Evolutionary conservation across 116 monocot genomes (phyloP).

Genomic region (Dioscorea cayenensis): DNA sequence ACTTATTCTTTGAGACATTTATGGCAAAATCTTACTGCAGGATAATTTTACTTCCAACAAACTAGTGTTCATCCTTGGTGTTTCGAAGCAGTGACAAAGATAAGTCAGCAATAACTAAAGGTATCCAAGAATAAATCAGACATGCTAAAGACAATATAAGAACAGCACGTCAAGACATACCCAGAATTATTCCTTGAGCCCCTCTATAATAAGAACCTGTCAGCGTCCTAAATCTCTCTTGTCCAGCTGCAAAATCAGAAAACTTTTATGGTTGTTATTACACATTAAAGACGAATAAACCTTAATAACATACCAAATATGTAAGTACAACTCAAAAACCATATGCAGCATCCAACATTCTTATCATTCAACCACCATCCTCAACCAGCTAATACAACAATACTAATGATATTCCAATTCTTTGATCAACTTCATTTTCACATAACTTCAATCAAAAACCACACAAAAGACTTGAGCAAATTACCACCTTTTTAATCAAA

Average conservation of each 20-base stretch:
- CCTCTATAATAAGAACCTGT: constrained; percentile 63
- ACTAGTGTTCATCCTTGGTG: neutral
- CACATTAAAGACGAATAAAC: neutral
- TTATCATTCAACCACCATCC: no score
- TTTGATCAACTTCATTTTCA: no score
- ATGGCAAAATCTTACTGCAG: no score
- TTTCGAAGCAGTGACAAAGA: neutral
- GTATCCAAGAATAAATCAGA: neutral
- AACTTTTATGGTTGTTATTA: neutral
- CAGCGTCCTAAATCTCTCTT: constrained; percentile 61
- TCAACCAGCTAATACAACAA: no score
- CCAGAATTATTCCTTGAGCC: constrained; percentile 60
- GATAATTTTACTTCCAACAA: neutral
- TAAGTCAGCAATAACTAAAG: neutral
- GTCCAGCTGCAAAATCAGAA: constrained; percentile 45
- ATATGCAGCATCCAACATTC: no score
- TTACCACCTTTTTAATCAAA: no score
- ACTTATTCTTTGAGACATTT: no score
- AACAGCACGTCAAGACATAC: constrained; percentile 17
- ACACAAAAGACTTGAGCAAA: no score
- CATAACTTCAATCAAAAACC: no score
- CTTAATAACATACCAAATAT: no score
- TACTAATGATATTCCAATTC: no score
- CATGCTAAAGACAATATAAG: neutral
- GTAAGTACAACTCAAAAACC: no score